Percentiles rank a stretch among this genome's conserved stretches.
phyloP scores from a whole-genome alignment of 805 yeast species.

The Debaryomyces maramus region DNA sequence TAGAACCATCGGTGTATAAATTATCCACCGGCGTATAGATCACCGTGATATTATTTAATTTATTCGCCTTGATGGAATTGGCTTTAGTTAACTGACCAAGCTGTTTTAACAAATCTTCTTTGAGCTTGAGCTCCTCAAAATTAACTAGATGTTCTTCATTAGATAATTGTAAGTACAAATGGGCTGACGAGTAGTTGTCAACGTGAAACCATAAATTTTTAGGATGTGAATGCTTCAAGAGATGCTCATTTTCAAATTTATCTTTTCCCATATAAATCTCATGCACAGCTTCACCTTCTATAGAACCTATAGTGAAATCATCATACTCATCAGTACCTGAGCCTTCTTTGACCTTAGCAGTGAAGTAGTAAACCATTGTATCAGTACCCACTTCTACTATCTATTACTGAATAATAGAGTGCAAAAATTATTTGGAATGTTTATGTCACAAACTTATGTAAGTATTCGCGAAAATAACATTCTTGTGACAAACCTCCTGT shows the following conservation, averaged over 20 bases:
- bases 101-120: conserved; percentile 49
- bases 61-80: conserved; percentile 74
- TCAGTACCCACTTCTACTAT: too few species aligned
- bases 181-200: conserved; percentile 75
- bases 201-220: conserved; percentile 81
- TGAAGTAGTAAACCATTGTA: conserved; percentile 33
- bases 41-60: conserved; percentile 62
- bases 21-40: conserved; percentile 76
- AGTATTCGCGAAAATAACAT: conserved; percentile 2
- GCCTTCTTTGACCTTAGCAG: conserved; percentile 13
- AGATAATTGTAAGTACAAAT: conserved; percentile 62
- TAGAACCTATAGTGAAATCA: conserved; percentile 15
- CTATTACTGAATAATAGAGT: too few species aligned
- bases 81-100: conserved; percentile 72
- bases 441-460: not conserved
- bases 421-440: not conserved
- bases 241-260: conserved; percentile 59
- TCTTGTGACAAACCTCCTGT: conserved; percentile 3
- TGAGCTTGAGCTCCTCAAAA: conserved; percentile 41
- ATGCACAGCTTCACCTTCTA: conserved; percentile 26
- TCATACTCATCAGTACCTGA: conserved; percentile 10
- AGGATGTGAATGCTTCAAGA: conserved; percentile 60
- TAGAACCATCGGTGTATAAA: conserved; percentile 61
- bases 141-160: conserved; percentile 47
- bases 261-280: conserved; percentile 69